These are phyloP conservation scores for Mucor lusitanicus DNA, from an alignment of 371 early-diverging fungal genomes.

Conservation along the genomic window DNA sequence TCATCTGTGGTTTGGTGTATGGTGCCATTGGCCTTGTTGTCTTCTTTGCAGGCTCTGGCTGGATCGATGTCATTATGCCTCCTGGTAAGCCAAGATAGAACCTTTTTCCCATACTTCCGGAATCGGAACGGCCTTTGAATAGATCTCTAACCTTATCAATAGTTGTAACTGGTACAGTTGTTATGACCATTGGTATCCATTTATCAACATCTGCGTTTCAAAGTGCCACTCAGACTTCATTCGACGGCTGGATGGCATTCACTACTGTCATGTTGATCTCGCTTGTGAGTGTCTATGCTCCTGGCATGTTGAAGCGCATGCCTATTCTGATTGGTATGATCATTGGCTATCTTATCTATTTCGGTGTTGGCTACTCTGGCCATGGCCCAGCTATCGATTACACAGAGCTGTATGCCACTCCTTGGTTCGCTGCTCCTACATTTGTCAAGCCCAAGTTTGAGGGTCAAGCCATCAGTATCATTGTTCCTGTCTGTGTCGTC, in stretches of 20 bases:
- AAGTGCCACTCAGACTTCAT: constrained; percentile 46
- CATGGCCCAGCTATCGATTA: constrained; percentile 51
- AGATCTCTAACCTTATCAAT: neutral
- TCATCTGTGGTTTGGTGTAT: constrained; percentile 53
- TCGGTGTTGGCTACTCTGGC: constrained; percentile 44
- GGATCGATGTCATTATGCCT: constrained; percentile 61
- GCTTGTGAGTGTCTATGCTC: constrained; percentile 53
- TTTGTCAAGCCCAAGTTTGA: constrained; percentile 43
- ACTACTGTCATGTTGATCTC: constrained; percentile 49
- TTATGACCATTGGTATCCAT: constrained; percentile 61
- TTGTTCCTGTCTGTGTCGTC: constrained; percentile 57
- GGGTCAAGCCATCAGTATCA: constrained; percentile 51
- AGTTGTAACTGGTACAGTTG: constrained; percentile 61
- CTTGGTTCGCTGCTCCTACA: constrained; percentile 43
- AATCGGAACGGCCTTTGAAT: constrained; percentile 1
- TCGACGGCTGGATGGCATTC: constrained; percentile 61
- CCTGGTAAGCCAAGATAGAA: constrained; percentile 37
- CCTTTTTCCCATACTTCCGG: neutral
- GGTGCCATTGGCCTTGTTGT: constrained; percentile 45
- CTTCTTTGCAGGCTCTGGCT: constrained; percentile 46
- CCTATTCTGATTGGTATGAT: constrained; percentile 57
- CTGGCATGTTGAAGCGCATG: constrained; percentile 41
- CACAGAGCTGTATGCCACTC: constrained; percentile 37
- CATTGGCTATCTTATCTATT: constrained; percentile 48
- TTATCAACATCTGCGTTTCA: constrained; percentile 51